Base-by-base conservation (phyloP, 495 filamentous ascomycete species). In the Talaromyces nanjingensis region DNA sequence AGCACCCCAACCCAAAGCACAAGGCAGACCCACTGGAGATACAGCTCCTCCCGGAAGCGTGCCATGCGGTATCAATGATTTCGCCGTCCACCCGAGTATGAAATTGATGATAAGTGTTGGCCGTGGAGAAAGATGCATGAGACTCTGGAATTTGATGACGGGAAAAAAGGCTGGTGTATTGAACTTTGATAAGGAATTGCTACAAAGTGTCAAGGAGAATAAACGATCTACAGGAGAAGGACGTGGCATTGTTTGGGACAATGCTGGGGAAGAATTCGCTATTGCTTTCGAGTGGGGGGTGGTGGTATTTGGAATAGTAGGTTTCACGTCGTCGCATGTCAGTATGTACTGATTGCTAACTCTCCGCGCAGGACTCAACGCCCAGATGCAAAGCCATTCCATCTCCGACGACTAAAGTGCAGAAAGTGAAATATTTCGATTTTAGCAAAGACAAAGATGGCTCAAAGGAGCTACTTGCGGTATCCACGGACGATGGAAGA, bases 81-180 rank as follows among this genome's bases (percentile, higher is more conserved):
- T 98, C 77, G 92, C 96, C 11, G 87, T 98, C 4, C 96, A 99
- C 69, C 96, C 94, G 3, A 92, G 89, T 74, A 90, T 92, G 83
- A 98, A 97, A 78, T 83, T 99, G 60, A 94, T 97, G 87, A 82
- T 99, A 55, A 92, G 85, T 68, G 92, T 98, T 4, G 87, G 89
- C 29, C 89, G 87, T 65, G 92, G 92, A 47, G 96, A 98, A 79
- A 83, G 85, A 60, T 92, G 86, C 68, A 92, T 99, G 89, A 79
- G 94, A 66, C 77, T 98, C 65, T 99, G 94, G 94, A 98, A 99
- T 69, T 70, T 99, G 58, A 91, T 97, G 68, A 98, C 94, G 29
- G 96, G 93, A 3, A 96, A 92, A 80, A 97, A 96, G 74, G 91
- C 91, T 18, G 90, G 92, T 18, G 93, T 96, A 54, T 74, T 98